Conservation (phyloP, 345 rosid species). For the Gossypium turneri region DNA sequence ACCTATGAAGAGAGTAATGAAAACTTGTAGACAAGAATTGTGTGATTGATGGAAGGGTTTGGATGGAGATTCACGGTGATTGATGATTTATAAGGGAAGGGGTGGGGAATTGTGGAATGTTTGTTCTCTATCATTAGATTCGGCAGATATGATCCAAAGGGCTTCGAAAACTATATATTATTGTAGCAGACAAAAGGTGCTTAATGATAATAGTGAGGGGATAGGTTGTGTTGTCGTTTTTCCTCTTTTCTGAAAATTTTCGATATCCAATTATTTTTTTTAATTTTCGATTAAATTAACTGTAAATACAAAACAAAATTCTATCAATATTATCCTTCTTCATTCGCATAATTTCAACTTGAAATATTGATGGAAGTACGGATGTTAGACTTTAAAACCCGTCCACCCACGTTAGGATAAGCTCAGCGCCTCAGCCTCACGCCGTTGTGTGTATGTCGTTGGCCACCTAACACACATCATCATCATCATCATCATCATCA, state of each 20-base stretch:
- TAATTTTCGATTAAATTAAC: too few species aligned
- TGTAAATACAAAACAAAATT: too few species aligned
- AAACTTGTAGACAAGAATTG: not conserved
- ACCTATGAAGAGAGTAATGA: not conserved
- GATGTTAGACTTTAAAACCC: slow-evolving; percentile 5
- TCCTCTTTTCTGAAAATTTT: not conserved
- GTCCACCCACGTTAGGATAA: slow-evolving; percentile 38
- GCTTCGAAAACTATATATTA: not conserved
- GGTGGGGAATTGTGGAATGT: slow-evolving; percentile 29
- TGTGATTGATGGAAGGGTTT: not conserved
- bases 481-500: not conserved
- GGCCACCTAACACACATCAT: not conserved
- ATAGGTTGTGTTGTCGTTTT: slow-evolving; percentile 4
- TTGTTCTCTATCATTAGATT: slow-evolving; percentile 24
- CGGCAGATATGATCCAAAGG: slow-evolving; percentile 23
- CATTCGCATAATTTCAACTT: too few species aligned
- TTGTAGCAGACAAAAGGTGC: slow-evolving; percentile 21
- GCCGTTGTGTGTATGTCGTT: slow-evolving; percentile 26
- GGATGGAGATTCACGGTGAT: slow-evolving; percentile 5
- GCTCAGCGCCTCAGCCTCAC: slow-evolving; percentile 53
- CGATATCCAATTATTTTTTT: too few species aligned
- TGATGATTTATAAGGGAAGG: slow-evolving; percentile 20
- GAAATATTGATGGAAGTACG: too few species aligned
- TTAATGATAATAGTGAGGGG: slow-evolving; percentile 17
- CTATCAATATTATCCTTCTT: too few species aligned